Base-by-base conservation (phyloP, 1,139 yeast species). In the Lodderomyces parapsilosis region DNA sequence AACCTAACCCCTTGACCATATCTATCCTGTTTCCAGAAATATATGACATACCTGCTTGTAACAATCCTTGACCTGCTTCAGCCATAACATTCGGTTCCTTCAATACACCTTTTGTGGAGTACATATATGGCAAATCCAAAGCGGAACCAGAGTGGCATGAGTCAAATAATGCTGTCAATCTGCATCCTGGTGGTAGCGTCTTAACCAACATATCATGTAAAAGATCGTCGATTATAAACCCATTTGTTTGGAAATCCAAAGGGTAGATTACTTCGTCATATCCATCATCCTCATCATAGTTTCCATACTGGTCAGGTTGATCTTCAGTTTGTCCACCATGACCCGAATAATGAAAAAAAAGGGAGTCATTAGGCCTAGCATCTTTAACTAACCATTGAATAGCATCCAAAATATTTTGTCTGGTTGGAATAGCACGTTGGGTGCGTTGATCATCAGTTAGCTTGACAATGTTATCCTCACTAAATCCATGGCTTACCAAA, bases 61-160 rank as follows among this genome's bases (percentile, higher is more conserved):
- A 62, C 3, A 94, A 84, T 38, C 87, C 95, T 42, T 72, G 67
- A 11, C 96, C 95, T 4, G 91, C 88, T 53, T 89, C 96, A 60
- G 89, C 86, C 71, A 84, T 80, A 54, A 90, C 68, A 63, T 84
- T 89, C 35, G 96, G 96, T 63, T 90, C 96, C 67, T 91, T 91
- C 42, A 91, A 70, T 4, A 88, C 82, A 43, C 98, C 98, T 59
- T 88, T 87, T 11, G 98, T 93, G 14, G 95, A 83, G 65, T 91
- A 91, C 40, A 84, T 81, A 58, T 83, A 91, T 1, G 98, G 98
- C 51, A 91, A 69, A 63, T 91, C 98, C 57, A 91, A 67, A 1
- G 83, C 95, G 3, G 96, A 84, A 23, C 97, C 98, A 2, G 96
- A 87, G 60, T 91, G 98, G 61, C 98, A 91, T 17, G 95, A 85